Conservation (phyloP, 768 basidiomycete genomes). For the Rhizopogon roseolus region DNA sequence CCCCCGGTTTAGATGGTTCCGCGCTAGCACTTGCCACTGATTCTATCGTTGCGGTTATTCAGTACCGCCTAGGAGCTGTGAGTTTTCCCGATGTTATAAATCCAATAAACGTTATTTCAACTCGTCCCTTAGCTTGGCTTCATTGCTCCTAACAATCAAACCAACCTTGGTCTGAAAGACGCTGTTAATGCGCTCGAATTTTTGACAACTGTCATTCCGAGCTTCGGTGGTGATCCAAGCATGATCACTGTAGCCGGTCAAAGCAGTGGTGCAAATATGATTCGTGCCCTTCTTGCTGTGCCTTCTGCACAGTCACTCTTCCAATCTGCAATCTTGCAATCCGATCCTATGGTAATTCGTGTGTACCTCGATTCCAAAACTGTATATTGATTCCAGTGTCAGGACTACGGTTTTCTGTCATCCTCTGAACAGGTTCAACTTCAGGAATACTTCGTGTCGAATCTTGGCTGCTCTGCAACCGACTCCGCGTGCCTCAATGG, state of each 20-base stretch:
- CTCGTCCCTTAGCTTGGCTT: slow-evolving; percentile 51
- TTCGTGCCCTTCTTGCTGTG: slow-evolving; percentile 69
- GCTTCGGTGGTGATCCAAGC: slow-evolving; percentile 61
- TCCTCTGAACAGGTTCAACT: slow-evolving; percentile 48
- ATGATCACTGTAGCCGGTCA: slow-evolving; percentile 80
- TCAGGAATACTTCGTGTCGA: slow-evolving; percentile 45
- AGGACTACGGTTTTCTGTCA: slow-evolving; percentile 73
- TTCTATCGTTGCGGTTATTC: slow-evolving; percentile 77
- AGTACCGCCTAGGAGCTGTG: slow-evolving; percentile 80
- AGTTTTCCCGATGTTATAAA: slow-evolving; percentile 19
- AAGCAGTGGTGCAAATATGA: slow-evolving; percentile 74
- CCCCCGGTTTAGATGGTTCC: slow-evolving; percentile 73
- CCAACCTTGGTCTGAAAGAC: slow-evolving; percentile 71
- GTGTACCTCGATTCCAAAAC: neutral
- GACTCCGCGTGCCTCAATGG: slow-evolving; percentile 46
- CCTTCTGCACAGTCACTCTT: slow-evolving; percentile 73
- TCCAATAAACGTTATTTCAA: neutral
- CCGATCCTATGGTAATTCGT: slow-evolving; percentile 73
- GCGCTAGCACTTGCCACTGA: slow-evolving; percentile 64
- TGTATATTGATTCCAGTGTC: slow-evolving; percentile 1
- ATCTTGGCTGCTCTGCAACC: slow-evolving; percentile 41
- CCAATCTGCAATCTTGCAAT: slow-evolving; percentile 75
- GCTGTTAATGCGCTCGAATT: slow-evolving; percentile 62
- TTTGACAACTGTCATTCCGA: slow-evolving; percentile 48
- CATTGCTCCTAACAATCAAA: slow-evolving; percentile 63